Conservation (phyloP, 2,329 filamentous ascomycete genomes). For the Phialemonium atrogriseum region DNA sequence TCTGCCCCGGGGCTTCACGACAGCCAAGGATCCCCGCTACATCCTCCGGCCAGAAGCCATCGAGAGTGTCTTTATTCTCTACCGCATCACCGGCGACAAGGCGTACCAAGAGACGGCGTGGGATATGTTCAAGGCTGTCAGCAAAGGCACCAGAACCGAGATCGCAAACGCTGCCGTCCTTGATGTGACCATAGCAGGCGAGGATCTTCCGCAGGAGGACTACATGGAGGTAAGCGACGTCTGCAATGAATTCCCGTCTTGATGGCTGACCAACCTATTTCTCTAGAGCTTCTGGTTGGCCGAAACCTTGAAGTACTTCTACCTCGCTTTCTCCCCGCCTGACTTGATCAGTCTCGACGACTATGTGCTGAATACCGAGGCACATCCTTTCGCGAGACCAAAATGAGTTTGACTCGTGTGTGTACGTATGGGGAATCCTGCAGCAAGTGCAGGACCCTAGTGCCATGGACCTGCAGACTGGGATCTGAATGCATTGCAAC, state of each 20-base stretch:
- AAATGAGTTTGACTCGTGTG: no score
- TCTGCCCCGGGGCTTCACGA: conserved; percentile 53
- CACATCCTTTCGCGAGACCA: conserved; percentile 31
- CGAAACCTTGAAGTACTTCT: conserved; percentile 71
- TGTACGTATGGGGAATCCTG: no score
- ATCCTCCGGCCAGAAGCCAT: conserved; percentile 30
- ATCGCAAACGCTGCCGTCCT: conserved; percentile 36
- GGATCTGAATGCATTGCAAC: no score
- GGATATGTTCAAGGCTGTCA: conserved; percentile 41
- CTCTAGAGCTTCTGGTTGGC: conserved; percentile 61
- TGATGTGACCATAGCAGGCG: conserved; percentile 34
- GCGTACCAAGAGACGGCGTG: conserved; percentile 43
- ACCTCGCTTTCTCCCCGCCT: conserved; percentile 59
- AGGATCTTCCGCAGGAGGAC: conserved; percentile 27
- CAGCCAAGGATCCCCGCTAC: conserved; percentile 40
- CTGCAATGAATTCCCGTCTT: conserved; percentile 12
- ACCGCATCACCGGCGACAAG: conserved; percentile 38
- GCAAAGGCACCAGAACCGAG: conserved; percentile 33
- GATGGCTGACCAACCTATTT: background rate
- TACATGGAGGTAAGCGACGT: conserved; percentile 23
- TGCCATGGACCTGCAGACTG: no score
- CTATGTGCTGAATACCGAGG: conserved; percentile 54
- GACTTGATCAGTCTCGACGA: conserved; percentile 57
- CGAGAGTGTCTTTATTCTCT: conserved; percentile 38
- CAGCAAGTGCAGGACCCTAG: no score